Percentiles rank a stretch among this genome's conserved stretches.
Evolutionary conservation across 2,329 filamentous ascomycete species (phyloP).

Genomic region (Aspergillus sp.): DNA sequence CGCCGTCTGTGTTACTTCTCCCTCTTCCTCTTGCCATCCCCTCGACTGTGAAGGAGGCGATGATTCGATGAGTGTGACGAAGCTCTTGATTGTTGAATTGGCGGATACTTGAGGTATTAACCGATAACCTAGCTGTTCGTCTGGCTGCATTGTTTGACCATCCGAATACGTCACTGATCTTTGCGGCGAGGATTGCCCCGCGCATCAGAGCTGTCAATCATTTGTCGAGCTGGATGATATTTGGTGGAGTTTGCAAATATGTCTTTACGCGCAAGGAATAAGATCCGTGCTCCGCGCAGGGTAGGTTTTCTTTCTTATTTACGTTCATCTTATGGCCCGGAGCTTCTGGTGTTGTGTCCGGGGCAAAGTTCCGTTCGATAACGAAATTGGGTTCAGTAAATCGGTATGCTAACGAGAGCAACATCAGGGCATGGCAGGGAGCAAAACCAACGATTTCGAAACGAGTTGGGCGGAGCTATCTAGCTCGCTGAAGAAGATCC

Average conservation of each 20-base stretch:
- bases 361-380: not conserved
- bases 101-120: not conserved
- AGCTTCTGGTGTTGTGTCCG: not conserved
- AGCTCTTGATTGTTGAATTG: not conserved
- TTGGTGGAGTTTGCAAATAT: conserved; percentile 34
- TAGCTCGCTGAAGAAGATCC: conserved; percentile 80
- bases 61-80: not conserved
- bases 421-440: conserved; percentile 54
- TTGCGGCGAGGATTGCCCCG: conserved; percentile 14
- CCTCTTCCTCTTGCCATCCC: not conserved
- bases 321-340: conserved; percentile 11
- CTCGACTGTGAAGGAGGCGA: not conserved
- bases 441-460: conserved; percentile 76
- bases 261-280: conserved; percentile 59
- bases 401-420: not conserved
- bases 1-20: conserved; percentile 1
- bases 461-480: conserved; percentile 76
- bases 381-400: not conserved
- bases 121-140: no score
- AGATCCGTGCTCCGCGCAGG: conserved; percentile 67
- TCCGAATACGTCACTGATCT: not conserved
- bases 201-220: conserved; percentile 1
- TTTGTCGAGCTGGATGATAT: conserved; percentile 14
- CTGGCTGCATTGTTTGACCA: no score
- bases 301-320: conserved; percentile 50